These are phyloP conservation scores for Yamadazyma nakazawae DNA, from an alignment of 805 yeast genomes.

Conservation along the genomic window DNA sequence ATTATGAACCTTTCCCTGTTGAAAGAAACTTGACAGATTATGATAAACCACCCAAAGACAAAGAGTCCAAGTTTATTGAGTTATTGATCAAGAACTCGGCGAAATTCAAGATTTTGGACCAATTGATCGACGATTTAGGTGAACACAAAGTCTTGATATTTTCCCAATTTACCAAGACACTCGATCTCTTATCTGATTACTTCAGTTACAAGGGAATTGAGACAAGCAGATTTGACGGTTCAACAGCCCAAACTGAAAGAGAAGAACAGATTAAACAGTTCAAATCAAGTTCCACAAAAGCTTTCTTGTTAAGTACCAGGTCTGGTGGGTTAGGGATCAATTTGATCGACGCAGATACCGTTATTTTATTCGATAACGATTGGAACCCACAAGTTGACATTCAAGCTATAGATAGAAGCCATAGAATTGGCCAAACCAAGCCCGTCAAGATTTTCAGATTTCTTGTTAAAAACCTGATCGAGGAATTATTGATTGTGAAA, in stretches of 20 bases:
- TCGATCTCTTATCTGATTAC: constrained; percentile 82
- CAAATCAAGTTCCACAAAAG: constrained; percentile 21
- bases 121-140: constrained; percentile 50
- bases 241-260: constrained; percentile 62
- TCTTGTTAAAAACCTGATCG: constrained; percentile 74
- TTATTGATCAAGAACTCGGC: constrained; percentile 55
- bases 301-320: constrained; percentile 82
- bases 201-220: constrained; percentile 46
- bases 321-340: constrained; percentile 96
- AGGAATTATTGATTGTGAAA: constrained; percentile 72
- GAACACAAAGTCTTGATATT: constrained; percentile 77
- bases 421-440: constrained; percentile 83
- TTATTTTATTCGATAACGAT: constrained; percentile 85
- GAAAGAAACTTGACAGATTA: constrained; percentile 24
- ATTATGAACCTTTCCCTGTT: constrained; percentile 69
- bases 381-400: constrained; percentile 98
- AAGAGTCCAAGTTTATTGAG: constrained; percentile 28
- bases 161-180: constrained; percentile 78
- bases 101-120: constrained; percentile 67
- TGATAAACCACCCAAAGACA: constrained; percentile 10
- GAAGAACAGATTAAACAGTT: constrained; percentile 60
- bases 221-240: constrained; percentile 73
- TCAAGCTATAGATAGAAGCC: constrained; percentile 95
- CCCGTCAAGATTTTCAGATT: constrained; percentile 84
- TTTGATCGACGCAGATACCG: constrained; percentile 83